A percentile compares a stretch with the other conserved stretches of the same genome.
phyloP scores from a whole-genome alignment of 2,329 filamentous ascomycete genomes.

The Aspergillus candidus region DNA sequence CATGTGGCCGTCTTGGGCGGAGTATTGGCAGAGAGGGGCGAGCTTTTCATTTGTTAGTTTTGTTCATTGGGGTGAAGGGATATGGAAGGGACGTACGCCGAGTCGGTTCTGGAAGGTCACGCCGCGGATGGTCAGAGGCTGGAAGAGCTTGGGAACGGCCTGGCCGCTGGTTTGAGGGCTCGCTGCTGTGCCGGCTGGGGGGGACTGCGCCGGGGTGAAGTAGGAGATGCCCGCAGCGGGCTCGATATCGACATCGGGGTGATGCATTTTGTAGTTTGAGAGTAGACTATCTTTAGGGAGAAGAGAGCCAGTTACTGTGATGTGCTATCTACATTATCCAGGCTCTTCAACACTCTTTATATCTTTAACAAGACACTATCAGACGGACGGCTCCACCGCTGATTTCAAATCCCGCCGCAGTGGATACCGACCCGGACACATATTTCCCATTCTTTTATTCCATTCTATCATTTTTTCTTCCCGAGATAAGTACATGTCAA shows the following conservation, averaged over 20 bases:
- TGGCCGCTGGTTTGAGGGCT: conserved; percentile 39
- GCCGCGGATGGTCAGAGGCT: conserved; percentile 53
- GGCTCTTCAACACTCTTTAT: no score
- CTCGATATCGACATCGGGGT: neutral
- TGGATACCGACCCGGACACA: neutral
- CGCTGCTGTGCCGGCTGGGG: conserved; percentile 34
- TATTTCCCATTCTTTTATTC: conserved; percentile 12
- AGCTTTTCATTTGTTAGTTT: neutral
- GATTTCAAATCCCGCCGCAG: no score
- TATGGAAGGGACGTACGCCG: conserved; percentile 26
- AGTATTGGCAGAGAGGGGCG: conserved; percentile 61
- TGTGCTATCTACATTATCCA: no score
- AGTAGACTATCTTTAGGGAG: neutral
- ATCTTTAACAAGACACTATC: no score
- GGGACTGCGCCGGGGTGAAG: conserved; percentile 34
- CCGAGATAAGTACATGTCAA: no score
- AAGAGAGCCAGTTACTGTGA: no score
- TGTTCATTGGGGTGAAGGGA: neutral
- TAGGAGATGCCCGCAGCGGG: conserved; percentile 28
- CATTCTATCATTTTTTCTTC: neutral
- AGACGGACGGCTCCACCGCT: no score
- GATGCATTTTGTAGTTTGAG: neutral
- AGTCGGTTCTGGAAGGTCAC: conserved; percentile 50
- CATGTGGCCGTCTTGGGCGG: conserved; percentile 63
- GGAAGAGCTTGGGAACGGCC: conserved; percentile 51